Conservation (phyloP, 495 filamentous ascomycete species). For the Penicillium goetzii region DNA sequence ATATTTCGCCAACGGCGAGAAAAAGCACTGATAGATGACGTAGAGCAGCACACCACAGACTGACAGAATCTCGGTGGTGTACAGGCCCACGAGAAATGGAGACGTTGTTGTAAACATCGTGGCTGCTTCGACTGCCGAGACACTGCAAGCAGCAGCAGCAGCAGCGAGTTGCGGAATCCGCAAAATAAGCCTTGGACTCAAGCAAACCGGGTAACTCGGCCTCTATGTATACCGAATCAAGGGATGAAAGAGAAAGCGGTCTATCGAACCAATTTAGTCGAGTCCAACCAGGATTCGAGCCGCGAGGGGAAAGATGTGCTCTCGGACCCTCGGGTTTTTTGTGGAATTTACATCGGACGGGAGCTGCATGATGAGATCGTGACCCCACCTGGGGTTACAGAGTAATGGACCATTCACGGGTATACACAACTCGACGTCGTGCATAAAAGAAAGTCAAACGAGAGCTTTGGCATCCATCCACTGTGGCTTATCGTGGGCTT, state of each 20-base stretch:
- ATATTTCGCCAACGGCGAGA: background rate
- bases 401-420: background rate
- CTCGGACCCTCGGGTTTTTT: background rate
- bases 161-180: background rate
- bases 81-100: background rate
- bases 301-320: background rate
- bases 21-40: slow-evolving; percentile 5
- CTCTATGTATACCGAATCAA: background rate
- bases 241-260: background rate
- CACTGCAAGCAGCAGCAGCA: background rate
- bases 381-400: slow-evolving; percentile 1
- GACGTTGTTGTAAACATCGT: background rate
- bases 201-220: background rate
- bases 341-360: background rate
- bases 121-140: background rate
- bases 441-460: background rate
- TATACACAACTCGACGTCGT: background rate
- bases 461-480: background rate
- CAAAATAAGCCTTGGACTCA: background rate
- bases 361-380: slow-evolving; percentile 2
- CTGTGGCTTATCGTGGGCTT: background rate
- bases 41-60: slow-evolving; percentile 1
- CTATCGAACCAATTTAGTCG: background rate
- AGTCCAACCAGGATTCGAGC: background rate
- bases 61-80: background rate